These are phyloP conservation scores for Fusarium secorum DNA, from an alignment of 2,329 filamentous ascomycete genomes.

Conservation along the genomic window DNA sequence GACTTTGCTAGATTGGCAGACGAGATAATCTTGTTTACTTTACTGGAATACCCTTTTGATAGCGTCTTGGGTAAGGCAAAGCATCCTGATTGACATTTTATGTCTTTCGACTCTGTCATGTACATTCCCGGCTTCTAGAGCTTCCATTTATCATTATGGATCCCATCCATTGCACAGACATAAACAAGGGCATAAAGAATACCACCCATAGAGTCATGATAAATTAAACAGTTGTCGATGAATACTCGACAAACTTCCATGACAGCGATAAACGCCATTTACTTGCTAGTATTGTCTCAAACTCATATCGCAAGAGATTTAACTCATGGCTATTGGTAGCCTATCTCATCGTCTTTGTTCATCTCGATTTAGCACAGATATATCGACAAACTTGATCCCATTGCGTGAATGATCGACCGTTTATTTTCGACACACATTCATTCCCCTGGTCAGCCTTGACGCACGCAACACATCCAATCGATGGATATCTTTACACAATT, in stretches of 20 bases:
- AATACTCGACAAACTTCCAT: neutral
- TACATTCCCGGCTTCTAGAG: constrained; percentile 28
- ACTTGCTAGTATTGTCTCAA: neutral
- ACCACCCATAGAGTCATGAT: constrained; percentile 10
- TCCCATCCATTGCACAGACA: constrained; percentile 35
- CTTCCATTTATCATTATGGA: constrained; percentile 15
- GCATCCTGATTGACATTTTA: neutral
- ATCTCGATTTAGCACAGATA: constrained; percentile 18
- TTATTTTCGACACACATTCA: constrained; percentile 14
- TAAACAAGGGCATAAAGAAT: constrained; percentile 36
- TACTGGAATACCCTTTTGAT: neutral
- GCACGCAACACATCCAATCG: constrained; percentile 16
- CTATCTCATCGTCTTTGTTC: constrained; percentile 19
- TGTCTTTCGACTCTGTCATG: constrained; percentile 3
- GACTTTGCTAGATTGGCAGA: neutral
- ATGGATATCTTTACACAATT: constrained; percentile 33
- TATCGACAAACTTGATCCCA: constrained; percentile 4
- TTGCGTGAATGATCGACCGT: constrained; percentile 26
- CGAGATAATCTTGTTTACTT: constrained; percentile 8
- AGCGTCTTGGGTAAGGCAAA: neutral
- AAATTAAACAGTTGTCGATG: constrained; percentile 9
- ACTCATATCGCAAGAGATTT: neutral
- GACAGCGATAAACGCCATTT: neutral
- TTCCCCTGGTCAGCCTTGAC: constrained; percentile 22
- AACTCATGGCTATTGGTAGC: neutral